Conservation (phyloP, 2,329 filamentous ascomycete species). For the Scytalidium lignicola region DNA sequence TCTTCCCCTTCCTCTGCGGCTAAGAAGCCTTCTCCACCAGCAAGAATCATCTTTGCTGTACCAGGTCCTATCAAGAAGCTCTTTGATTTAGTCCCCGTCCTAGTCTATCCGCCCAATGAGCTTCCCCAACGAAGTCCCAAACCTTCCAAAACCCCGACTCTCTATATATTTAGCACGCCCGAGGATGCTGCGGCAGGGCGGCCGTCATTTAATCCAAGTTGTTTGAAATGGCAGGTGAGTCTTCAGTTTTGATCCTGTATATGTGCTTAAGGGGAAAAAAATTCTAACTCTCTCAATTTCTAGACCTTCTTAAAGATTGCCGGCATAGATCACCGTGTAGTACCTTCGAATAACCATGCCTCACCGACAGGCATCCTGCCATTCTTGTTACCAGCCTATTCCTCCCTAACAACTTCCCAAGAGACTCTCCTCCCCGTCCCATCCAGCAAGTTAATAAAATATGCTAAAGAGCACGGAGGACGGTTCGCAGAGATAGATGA, state of each 20-base stretch:
- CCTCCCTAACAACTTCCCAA: conserved; percentile 23
- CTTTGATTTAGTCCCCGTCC: conserved; percentile 79
- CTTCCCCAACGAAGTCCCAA: conserved; percentile 60
- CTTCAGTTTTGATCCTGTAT: too few relatives aligned
- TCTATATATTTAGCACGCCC: conserved; percentile 73
- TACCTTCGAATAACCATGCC: conserved; percentile 84
- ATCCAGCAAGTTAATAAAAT: conserved; percentile 64
- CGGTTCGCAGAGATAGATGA: conserved; percentile 42
- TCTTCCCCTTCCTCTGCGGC: not conserved
- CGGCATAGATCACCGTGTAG: conserved; percentile 59
- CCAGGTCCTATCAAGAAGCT: conserved; percentile 74
- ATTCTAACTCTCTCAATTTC: not conserved
- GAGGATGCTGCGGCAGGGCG: conserved; percentile 54
- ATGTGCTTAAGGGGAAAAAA: too few relatives aligned
- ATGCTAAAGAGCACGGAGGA: conserved; percentile 50
- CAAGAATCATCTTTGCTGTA: conserved; percentile 41
- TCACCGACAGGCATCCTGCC: conserved; percentile 85
- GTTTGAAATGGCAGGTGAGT: conserved; percentile 91
- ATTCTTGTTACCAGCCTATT: conserved; percentile 63
- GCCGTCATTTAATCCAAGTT: conserved; percentile 86
- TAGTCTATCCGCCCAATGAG: conserved; percentile 68
- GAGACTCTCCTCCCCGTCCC: conserved; percentile 43
- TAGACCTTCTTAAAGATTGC: conserved; percentile 81
- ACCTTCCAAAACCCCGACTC: conserved; percentile 41
- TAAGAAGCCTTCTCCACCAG: not conserved